Percentiles rank a stretch among this genome's conserved stretches.
These are phyloP conservation scores for Triangularia setosa DNA, from an alignment of 2,329 filamentous ascomycete genomes.

Conservation along the genomic window DNA sequence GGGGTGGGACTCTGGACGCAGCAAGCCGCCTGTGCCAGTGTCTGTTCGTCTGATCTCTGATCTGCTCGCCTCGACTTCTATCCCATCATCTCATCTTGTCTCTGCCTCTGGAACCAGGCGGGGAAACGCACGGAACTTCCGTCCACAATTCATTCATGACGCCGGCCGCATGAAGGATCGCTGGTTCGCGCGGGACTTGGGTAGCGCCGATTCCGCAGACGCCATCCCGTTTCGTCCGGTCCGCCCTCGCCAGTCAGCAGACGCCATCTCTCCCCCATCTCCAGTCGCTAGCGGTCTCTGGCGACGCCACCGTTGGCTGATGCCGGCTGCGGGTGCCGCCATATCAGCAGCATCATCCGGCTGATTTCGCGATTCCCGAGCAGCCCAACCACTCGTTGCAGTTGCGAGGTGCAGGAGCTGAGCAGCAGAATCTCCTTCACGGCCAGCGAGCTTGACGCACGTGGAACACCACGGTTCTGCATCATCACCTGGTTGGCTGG, in stretches of 20 bases:
- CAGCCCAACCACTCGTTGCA: not conserved
- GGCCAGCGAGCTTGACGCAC: slow-evolving; percentile 18
- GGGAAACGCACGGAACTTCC: not conserved
- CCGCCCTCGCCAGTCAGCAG: slow-evolving; percentile 5
- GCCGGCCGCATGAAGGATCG: slow-evolving; percentile 18
- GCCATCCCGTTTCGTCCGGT: slow-evolving; percentile 8
- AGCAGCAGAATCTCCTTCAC: slow-evolving; percentile 8
- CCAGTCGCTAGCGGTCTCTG: not conserved
- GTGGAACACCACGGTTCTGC: slow-evolving; percentile 12
- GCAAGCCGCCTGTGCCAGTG: not conserved
- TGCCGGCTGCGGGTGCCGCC: slow-evolving; percentile 8
- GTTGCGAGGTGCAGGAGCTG: slow-evolving; percentile 15
- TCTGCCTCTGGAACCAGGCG: not conserved
- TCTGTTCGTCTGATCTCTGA: not conserved
- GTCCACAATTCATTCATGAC: not conserved
- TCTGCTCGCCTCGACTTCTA: not conserved
- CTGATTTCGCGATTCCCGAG: slow-evolving; percentile 2
- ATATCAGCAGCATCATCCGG: not conserved
- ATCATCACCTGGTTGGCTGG: slow-evolving; percentile 5
- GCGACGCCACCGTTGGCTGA: slow-evolving; percentile 9
- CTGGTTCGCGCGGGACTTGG: slow-evolving; percentile 11
- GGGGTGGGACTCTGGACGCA: slow-evolving; percentile 16
- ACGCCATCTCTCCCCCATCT: not conserved
- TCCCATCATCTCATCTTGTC: not conserved
- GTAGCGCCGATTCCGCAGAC: slow-evolving; percentile 9